Percentiles rank a stretch among this genome's conserved stretches.
phyloP scores from a whole-genome alignment of 2,329 filamentous ascomycete genomes.

The Alternaria incomplexa region DNA sequence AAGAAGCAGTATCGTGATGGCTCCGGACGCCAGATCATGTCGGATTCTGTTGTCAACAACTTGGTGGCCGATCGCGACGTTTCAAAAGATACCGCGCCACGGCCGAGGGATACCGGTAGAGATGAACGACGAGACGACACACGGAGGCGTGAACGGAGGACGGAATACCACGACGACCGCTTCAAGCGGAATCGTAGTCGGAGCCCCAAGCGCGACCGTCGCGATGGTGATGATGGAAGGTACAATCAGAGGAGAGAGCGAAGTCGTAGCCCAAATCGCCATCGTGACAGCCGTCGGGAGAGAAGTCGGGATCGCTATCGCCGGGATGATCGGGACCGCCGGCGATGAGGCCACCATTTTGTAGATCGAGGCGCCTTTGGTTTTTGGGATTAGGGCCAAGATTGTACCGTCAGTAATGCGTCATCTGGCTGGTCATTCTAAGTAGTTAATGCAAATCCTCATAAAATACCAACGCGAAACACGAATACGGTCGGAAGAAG shows the following conservation, averaged over 20 bases:
- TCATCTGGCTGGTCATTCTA: not conserved
- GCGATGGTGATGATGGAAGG: constrained; percentile 39
- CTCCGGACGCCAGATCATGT: constrained; percentile 34
- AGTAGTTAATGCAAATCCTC: not conserved
- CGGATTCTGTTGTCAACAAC: constrained; percentile 41
- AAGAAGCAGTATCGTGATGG: constrained; percentile 75
- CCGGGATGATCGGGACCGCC: constrained; percentile 47
- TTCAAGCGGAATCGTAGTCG: constrained; percentile 48
- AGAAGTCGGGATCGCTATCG: constrained; percentile 51
- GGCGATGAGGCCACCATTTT: constrained; percentile 19
- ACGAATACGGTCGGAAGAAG: too few species aligned
- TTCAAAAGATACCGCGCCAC: constrained; percentile 14
- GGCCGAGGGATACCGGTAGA: constrained; percentile 14
- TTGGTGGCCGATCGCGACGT: constrained; percentile 37
- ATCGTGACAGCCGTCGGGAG: constrained; percentile 45
- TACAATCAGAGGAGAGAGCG: constrained; percentile 38
- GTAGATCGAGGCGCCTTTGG: not conserved
- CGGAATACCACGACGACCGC: constrained; percentile 48
- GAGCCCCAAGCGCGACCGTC: constrained; percentile 39
- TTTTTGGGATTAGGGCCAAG: not conserved
- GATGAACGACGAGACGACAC: constrained; percentile 50
- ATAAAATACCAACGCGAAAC: not conserved
- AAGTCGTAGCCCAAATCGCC: constrained; percentile 36
- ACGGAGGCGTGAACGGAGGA: constrained; percentile 36
- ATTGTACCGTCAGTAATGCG: not conserved